Percentiles rank a stretch among this genome's conserved stretches.
Evolutionary conservation across 2,329 filamentous ascomycete genomes (phyloP).

Genomic region (Catunica adiposa): DNA sequence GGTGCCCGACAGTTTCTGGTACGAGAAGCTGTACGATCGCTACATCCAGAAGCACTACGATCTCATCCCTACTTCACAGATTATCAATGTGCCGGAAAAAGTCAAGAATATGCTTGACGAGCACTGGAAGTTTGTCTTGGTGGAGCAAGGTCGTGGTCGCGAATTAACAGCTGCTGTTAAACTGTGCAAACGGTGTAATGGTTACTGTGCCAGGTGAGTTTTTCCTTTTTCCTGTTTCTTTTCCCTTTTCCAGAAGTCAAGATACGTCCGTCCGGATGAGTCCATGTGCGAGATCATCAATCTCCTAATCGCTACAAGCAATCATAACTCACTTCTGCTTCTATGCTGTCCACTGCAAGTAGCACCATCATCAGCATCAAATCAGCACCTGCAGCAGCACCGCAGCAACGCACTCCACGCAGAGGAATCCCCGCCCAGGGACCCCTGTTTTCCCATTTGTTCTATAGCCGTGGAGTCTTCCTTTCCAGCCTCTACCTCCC

Average conservation of each 20-base stretch:
- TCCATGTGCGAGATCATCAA: no score
- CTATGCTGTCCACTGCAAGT: conserved; percentile 4
- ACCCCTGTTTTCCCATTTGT: neutral
- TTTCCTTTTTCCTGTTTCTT: conserved; percentile 12
- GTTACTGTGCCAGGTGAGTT: conserved; percentile 75
- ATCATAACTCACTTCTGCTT: no score
- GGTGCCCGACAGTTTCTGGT: conserved; percentile 81
- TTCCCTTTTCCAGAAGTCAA: neutral
- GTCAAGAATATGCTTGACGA: conserved; percentile 94
- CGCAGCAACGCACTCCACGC: neutral
- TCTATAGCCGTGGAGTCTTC: neutral
- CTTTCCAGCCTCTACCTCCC: neutral
- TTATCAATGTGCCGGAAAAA: conserved; percentile 89
- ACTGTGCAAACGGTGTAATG: conserved; percentile 79
- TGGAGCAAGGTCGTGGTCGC: conserved; percentile 85
- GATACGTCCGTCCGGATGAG: no score
- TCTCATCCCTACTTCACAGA: conserved; percentile 75
- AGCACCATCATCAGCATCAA: neutral
- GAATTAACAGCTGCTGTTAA: conserved; percentile 93
- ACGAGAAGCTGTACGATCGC: conserved; percentile 90
- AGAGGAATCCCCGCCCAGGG: neutral
- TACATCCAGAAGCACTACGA: conserved; percentile 98
- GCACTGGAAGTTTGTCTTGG: conserved; percentile 89
- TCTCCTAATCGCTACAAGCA: no score
- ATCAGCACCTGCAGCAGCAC: conserved; percentile 1